Percentiles rank a stretch among this genome's conserved stretches.
These are phyloP conservation scores for Lasiosphaeria ovina DNA, from an alignment of 495 filamentous ascomycete species.

Conservation along the genomic window DNA sequence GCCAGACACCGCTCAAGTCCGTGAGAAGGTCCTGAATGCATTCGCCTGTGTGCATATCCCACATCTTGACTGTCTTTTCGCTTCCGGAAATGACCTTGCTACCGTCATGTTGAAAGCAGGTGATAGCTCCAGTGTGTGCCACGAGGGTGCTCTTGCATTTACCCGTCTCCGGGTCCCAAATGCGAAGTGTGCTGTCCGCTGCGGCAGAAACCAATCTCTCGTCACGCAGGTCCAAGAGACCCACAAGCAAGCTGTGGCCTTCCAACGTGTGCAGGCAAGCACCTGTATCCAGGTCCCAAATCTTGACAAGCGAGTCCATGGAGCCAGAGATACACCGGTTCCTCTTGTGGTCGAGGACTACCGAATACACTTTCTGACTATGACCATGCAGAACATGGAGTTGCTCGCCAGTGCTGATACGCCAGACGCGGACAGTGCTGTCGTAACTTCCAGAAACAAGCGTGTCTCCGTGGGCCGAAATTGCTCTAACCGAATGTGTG, in stretches of 20 bases:
- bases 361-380: conserved; percentile 92
- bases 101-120: conserved; percentile 97
- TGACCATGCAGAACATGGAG: conserved; percentile 86
- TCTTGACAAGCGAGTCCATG: conserved; percentile 97
- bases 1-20: conserved; percentile 96
- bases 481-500: conserved; percentile 93
- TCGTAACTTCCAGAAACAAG: conserved; percentile 99
- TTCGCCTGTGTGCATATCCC: conserved; percentile 89
- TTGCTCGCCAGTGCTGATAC: conserved; percentile 91
- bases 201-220: conserved; percentile 92
- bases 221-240: conserved; percentile 81
- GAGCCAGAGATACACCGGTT: conserved; percentile 97
- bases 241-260: conserved; percentile 90
- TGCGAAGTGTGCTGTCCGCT: conserved; percentile 89
- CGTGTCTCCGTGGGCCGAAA: conserved; percentile 92
- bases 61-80: conserved; percentile 97
- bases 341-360: conserved; percentile 87
- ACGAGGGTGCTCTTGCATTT: conserved; percentile 85
- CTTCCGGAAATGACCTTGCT: conserved; percentile 96
- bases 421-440: conserved; percentile 94
- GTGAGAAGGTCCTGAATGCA: conserved; percentile 93
- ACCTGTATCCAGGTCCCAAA: conserved; percentile 95
- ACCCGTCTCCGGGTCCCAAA: conserved; percentile 95
- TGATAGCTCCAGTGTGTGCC: conserved; percentile 95
- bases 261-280: conserved; percentile 84